These are phyloP conservation scores for Neurospora terricola DNA, from an alignment of 495 filamentous ascomycete species.

Conservation along the genomic window DNA sequence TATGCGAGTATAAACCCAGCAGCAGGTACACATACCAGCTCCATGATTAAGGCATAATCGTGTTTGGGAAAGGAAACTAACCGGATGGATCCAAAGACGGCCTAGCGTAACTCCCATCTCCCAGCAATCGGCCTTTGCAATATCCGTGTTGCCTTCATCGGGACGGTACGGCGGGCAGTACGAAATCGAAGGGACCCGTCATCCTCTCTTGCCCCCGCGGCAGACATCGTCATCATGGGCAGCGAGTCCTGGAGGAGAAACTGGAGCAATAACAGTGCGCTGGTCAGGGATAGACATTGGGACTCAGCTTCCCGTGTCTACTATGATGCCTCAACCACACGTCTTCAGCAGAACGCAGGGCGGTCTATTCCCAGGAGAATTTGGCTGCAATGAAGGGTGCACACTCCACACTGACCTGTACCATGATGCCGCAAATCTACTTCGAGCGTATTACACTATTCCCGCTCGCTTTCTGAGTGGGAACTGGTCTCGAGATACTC, in stretches of 20 bases:
- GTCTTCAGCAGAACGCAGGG: conserved; percentile 14
- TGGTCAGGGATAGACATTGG: conserved; percentile 14
- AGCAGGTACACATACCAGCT: conserved; percentile 14
- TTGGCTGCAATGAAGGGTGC: conserved; percentile 18
- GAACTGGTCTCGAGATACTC: conserved; percentile 6
- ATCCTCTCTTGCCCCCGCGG: conserved; percentile 5
- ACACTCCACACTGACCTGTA: conserved; percentile 18
- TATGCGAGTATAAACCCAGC: conserved; percentile 26
- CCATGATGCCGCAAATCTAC: conserved; percentile 19
- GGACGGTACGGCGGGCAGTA: not conserved
- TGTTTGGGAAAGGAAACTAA: not conserved
- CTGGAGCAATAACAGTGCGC: conserved; percentile 3
- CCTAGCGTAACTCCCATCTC: conserved; percentile 3
- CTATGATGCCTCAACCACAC: conserved; percentile 3
- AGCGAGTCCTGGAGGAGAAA: not conserved
- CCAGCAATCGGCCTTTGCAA: conserved; percentile 16
- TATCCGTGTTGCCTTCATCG: conserved; percentile 11
- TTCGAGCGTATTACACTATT: conserved; percentile 11
- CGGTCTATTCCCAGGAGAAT: conserved; percentile 3
- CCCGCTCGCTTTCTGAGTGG: conserved; percentile 4
- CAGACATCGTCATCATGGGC: conserved; percentile 9
- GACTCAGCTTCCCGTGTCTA: conserved; percentile 2
- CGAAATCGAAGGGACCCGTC: not conserved
- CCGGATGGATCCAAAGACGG: conserved; percentile 10
- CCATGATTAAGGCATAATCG: not conserved